These are phyloP conservation scores for Sporothrix globosa DNA, from an alignment of 2,329 filamentous ascomycete species.

Conservation along the genomic window DNA sequence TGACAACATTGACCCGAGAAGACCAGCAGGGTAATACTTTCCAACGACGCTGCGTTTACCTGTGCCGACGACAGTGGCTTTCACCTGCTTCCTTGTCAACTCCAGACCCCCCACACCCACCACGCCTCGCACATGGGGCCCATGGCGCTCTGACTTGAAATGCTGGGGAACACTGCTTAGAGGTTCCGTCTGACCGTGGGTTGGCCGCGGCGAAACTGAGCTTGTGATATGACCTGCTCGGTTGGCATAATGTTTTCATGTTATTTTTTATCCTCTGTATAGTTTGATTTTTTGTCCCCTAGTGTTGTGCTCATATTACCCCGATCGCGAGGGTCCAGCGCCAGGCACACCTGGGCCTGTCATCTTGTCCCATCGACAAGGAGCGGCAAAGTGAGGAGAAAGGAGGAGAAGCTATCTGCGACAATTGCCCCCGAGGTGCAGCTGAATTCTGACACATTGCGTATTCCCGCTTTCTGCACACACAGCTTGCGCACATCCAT, in stretches of 20 bases:
- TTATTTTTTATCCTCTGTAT: background rate
- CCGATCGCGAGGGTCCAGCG: slow-evolving; percentile 8
- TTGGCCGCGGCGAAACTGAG: slow-evolving; percentile 24
- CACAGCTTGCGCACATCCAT: slow-evolving; percentile 1
- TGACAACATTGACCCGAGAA: slow-evolving; percentile 31
- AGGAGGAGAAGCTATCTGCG: slow-evolving; percentile 16
- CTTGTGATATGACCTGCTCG: slow-evolving; percentile 26
- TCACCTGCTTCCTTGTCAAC: slow-evolving; percentile 11
- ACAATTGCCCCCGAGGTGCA: slow-evolving; percentile 29
- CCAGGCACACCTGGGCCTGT: slow-evolving; percentile 14
- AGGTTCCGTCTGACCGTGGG: slow-evolving; percentile 32
- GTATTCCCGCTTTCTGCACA: slow-evolving; percentile 18
- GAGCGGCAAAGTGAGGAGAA: slow-evolving; percentile 27
- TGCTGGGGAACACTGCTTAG: slow-evolving; percentile 9
- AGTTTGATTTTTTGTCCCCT: background rate
- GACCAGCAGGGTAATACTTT: slow-evolving; percentile 6
- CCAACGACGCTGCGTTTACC: background rate
- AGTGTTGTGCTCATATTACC: slow-evolving; percentile 8
- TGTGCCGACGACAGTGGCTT: background rate
- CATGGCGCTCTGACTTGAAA: slow-evolving; percentile 13
- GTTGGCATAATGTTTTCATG: background rate
- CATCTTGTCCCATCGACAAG: background rate
- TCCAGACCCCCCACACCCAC: background rate
- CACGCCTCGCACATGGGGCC: background rate
- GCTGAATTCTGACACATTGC: slow-evolving; percentile 15